These are phyloP conservation scores for Oenanthe sinensis DNA, from an alignment of 129 eudicot genomes.

Conservation along the genomic window DNA sequence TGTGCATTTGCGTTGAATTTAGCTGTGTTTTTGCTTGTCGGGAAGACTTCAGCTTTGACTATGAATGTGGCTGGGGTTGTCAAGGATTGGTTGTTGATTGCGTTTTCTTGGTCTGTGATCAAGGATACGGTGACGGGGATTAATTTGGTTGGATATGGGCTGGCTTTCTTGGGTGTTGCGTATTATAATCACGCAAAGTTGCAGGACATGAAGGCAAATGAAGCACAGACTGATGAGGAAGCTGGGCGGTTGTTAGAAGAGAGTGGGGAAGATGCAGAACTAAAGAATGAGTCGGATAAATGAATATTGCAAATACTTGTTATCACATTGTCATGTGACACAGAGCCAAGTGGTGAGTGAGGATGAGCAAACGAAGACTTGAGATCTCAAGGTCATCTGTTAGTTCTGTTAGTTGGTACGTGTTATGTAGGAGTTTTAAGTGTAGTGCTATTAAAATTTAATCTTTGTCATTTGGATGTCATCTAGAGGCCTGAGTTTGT, in stretches of 20 bases:
- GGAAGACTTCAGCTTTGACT: conserved; percentile 71
- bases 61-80: conserved; percentile 89
- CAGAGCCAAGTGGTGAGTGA: conserved; percentile 6
- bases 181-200: conserved; percentile 57
- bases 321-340: background rate
- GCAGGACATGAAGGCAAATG: conserved; percentile 64
- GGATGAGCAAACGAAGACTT: conserved; percentile 16
- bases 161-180: conserved; percentile 70
- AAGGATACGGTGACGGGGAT: conserved; percentile 60
- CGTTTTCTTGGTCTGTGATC: conserved; percentile 82
- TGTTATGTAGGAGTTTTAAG: background rate
- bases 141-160: conserved; percentile 54
- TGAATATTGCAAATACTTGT: conserved; percentile 10
- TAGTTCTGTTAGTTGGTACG: background rate
- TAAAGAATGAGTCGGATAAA: conserved; percentile 30
- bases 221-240: conserved; percentile 55
- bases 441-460: background rate
- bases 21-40: conserved; percentile 67
- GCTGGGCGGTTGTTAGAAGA: conserved; percentile 55
- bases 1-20: conserved; percentile 75
- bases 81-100: conserved; percentile 78
- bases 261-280: conserved; percentile 30
- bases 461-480: background rate
- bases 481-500: background rate
- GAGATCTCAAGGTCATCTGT: conserved; percentile 14